Evolutionary conservation across 2,329 filamentous ascomycete species (phyloP), one percentile per base, ranked within the genome.

Genomic region (Xylariales sp.): DNA sequence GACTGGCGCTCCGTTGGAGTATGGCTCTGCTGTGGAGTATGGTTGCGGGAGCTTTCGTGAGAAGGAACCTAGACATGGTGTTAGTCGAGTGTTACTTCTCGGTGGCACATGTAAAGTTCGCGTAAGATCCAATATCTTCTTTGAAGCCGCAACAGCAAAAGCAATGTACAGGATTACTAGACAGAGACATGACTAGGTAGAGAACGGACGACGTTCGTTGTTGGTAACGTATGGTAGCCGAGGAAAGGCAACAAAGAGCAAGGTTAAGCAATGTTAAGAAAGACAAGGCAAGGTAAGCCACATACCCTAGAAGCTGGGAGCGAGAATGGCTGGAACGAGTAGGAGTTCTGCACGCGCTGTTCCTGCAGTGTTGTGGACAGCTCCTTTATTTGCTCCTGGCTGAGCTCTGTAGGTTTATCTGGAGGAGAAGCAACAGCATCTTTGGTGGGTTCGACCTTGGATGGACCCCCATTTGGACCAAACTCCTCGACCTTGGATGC

Each of bases 271-370:
- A 27, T 27, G 24, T 27, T n/a, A 42, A 29, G 27, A 14, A 42
- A 14, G 16, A 20, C 24, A 44, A 39, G 18, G 45, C 27, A 47
- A 38, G 16, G 28, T 11, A 42, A 46, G 33, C 7, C 16, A 76
- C 84, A 65, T 80, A 91, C 88, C 66, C 87, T 78, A 33, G 88
- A 91, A 22, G 79, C 75, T 27, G 93, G 91, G 39, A 97, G 73
- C 25, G 93, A 97, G 49, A 95, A 82, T 24, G 91, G 84, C 60
- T 96, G 90, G 57, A 90, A 97, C 31, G 85, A 82, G 65, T 88
- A 95, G n/a, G n/a, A n/a, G 59, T 89, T 87, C 59, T 85, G 86
- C 71, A 95, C 80, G 49, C 90, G 80, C 43, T 81, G 77, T 54
- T 90, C 84, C 66, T 96, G 90, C 46, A 95, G 74, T 18, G 80